Percentiles rank a stretch among this genome's conserved stretches.
phyloP scores from a whole-genome alignment of 176 grass and related monocot genomes.

The Paspalum vaginatum region DNA sequence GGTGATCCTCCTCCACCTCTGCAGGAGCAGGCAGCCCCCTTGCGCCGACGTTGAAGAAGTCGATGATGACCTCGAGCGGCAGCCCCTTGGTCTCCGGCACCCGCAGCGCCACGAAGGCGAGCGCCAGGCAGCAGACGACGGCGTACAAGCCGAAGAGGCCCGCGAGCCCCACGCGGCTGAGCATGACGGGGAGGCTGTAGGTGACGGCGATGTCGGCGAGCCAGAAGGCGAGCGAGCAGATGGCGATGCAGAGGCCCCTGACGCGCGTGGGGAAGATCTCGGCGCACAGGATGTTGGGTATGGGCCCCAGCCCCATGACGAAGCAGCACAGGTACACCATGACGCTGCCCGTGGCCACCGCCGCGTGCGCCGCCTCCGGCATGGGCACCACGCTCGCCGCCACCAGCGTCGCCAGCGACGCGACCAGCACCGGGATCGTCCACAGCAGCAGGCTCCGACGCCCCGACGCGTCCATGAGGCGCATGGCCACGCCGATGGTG shows the following conservation, averaged over 20 bases:
- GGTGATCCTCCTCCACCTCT: neutral
- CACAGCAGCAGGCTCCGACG: conserved; percentile 76
- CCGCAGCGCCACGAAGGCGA: conserved; percentile 64
- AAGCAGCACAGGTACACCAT: conserved; percentile 83
- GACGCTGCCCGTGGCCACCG: conserved; percentile 63
- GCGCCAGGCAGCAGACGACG: conserved; percentile 63
- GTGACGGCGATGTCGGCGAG: conserved; percentile 80
- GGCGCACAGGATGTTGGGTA: conserved; percentile 83
- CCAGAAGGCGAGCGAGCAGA: conserved; percentile 91
- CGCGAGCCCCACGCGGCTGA: conserved; percentile 51
- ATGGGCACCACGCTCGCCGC: conserved; percentile 46
- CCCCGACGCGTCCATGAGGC: conserved; percentile 88
- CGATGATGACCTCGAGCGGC: conserved; percentile 83
- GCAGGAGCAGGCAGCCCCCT: conserved; percentile 12
- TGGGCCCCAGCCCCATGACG: conserved; percentile 88
- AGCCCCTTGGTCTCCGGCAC: conserved; percentile 90
- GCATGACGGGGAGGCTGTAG: conserved; percentile 79
- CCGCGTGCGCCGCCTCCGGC: conserved; percentile 59
- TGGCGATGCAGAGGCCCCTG: conserved; percentile 75
- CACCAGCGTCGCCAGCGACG: conserved; percentile 60
- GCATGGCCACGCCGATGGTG: conserved; percentile 78
- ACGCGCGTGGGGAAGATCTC: conserved; percentile 92
- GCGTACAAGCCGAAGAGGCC: conserved; percentile 71
- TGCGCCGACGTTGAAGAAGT: conserved; percentile 78
- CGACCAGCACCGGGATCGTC: conserved; percentile 71